Conservation (phyloP, 2,329 filamentous ascomycete genomes). For the Colletotrichum graminicola region DNA sequence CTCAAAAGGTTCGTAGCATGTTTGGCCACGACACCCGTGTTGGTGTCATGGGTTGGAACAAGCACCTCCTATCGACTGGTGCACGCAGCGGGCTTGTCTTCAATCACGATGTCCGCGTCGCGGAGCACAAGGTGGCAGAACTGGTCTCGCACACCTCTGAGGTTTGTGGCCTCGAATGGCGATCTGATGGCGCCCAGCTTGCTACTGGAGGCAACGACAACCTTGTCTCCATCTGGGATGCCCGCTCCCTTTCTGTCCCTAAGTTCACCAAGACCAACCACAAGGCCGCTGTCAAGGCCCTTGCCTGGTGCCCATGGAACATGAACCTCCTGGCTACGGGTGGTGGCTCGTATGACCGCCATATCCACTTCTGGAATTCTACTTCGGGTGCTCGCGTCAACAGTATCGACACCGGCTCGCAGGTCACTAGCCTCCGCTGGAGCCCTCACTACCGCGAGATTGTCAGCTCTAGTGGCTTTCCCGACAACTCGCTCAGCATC, state of each 20-base stretch:
- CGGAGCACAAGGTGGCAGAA: slow-evolving; percentile 97
- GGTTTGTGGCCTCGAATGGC: slow-evolving; percentile 98
- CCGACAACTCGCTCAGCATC: slow-evolving; percentile 98
- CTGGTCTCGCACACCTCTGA: slow-evolving; percentile 97
- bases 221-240: slow-evolving; percentile 98
- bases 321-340: slow-evolving; percentile 96
- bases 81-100: slow-evolving; percentile 94
- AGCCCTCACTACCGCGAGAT: slow-evolving; percentile 98
- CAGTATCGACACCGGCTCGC: slow-evolving; percentile 98
- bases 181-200: slow-evolving; percentile 94
- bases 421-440: slow-evolving; percentile 97
- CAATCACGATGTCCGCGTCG: slow-evolving; percentile 98
- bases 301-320: slow-evolving; percentile 99
- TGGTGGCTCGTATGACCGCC: slow-evolving; percentile 94
- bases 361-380: slow-evolving; percentile 99
- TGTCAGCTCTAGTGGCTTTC: slow-evolving; percentile 96
- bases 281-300: slow-evolving; percentile 97
- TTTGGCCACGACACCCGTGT: slow-evolving; percentile 96
- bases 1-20: slow-evolving; percentile 97
- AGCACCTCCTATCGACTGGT: slow-evolving; percentile 95
- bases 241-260: slow-evolving; percentile 89
- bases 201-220: slow-evolving; percentile 99
- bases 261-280: slow-evolving; percentile 99
- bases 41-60: slow-evolving; percentile 99
- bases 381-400: slow-evolving; percentile 97